Conservation (phyloP, 208 protist genomes). For the Blastocrithidia nonstop region DNA sequence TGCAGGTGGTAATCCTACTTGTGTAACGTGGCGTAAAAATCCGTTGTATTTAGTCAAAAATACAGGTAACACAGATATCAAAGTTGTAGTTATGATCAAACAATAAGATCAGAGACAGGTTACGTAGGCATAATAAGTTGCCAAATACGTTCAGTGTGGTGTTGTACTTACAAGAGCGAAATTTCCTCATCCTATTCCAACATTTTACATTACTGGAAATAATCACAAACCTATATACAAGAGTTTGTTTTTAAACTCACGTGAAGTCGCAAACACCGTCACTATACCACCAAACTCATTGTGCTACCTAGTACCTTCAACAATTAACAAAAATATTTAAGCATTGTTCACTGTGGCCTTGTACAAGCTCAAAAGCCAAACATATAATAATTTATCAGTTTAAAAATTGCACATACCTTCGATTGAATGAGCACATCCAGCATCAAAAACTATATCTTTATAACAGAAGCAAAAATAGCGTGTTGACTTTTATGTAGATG, state of each 20-base stretch:
- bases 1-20: constrained; percentile 55
- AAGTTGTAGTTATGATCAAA: constrained; percentile 44
- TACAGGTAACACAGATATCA: constrained; percentile 13
- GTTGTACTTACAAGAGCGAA: constrained; percentile 28
- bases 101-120: constrained; percentile 65
- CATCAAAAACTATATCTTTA: constrained; percentile 19
- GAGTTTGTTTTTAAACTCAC: constrained; percentile 13
- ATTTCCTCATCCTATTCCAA: constrained; percentile 16
- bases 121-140: constrained; percentile 33
- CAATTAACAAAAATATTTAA: constrained; percentile 15
- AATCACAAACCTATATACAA: constrained; percentile 34
- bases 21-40: constrained; percentile 54
- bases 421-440: constrained; percentile 21
- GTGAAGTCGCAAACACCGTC: constrained; percentile 25
- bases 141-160: constrained; percentile 56
- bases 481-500: constrained; percentile 44
- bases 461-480: constrained; percentile 18
- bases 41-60: constrained; percentile 56
- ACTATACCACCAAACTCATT: constrained; percentile 30
- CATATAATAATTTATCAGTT: constrained; percentile 9
- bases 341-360: constrained; percentile 59
- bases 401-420: constrained; percentile 11
- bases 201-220: constrained; percentile 42
- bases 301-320: constrained; percentile 31
- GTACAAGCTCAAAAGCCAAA: constrained; percentile 13